Base-by-base conservation (phyloP, 345 rosid genomes). In the Murraya koenigii region DNA sequence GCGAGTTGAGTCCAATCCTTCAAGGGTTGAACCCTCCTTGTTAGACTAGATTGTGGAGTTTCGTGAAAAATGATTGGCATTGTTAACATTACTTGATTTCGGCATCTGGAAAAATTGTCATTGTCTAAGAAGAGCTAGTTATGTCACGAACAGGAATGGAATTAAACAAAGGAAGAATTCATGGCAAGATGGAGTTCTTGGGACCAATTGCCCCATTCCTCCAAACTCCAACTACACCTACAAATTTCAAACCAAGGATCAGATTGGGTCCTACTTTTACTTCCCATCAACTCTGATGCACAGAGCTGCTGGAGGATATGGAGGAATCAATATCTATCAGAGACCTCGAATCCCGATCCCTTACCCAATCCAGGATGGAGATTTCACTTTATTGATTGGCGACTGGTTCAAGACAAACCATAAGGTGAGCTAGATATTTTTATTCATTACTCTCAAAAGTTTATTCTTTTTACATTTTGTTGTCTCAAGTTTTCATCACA, bases 91-190 rank as follows among this genome's bases (percentile, higher is more conserved):
- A 9, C 62, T 41, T 79, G 63, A 39, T 56, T 73, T 11, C 59
- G 74, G 22, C 39, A 17, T 64, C 7, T 59, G 63, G 63, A 79
- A 66, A 44, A 65, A 67, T 33, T 67, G 70, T 7, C 60, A 26
- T 74, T 69, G 41, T 47, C 60, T 52, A 64, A 75, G 32, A 35
- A 39, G 66, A 47, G 32, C 70, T 66, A 30, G 47, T 23, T 74
- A 35, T 8, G 23, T 54, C 20, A 32, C 22, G 33, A 69, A 58
- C 49, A 92, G 98, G 97, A 94, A 94, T 78, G 98, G 98, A 49
- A 82, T 93, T 14, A 93, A 94, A 64, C 96, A 92, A 74, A 89
- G 98, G 89, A 94, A 88, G 83, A 92, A 90, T 81, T 94, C 98
- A 36, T 94, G 91, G 90, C 93, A 92, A 80, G 98, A 94, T 70